A percentile compares a stretch with the other conserved stretches of the same genome.
These are phyloP conservation scores for Barnettozyma sp. DNA, from an alignment of 805 yeast species.

Conservation along the genomic window DNA sequence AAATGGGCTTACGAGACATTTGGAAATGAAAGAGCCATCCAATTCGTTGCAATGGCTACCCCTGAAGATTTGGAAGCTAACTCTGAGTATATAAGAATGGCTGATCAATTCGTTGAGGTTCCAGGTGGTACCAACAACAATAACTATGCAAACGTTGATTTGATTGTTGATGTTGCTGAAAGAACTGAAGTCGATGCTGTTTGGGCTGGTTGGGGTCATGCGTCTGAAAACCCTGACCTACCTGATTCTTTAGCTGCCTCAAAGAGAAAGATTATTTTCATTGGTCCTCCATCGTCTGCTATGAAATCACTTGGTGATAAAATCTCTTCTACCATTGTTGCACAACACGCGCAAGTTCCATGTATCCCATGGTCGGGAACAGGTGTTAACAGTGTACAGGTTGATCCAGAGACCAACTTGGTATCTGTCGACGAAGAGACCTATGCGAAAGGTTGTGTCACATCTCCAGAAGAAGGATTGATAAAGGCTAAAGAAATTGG, in stretches of 20 bases:
- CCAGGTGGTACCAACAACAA: conserved; percentile 99
- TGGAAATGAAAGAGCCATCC: conserved; percentile 89
- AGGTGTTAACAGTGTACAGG: conserved; percentile 76
- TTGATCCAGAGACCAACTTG: conserved; percentile 63
- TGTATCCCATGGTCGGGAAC: conserved; percentile 99
- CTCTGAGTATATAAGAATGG: conserved; percentile 98
- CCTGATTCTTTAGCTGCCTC: conserved; percentile 95
- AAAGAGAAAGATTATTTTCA: conserved; percentile 81
- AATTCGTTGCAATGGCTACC: conserved; percentile 97
- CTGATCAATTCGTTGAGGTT: conserved; percentile 95
- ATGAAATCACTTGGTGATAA: conserved; percentile 99
- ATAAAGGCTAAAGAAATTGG: conserved; percentile 81
- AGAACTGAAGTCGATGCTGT: conserved; percentile 96
- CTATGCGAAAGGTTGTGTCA: conserved; percentile 84
- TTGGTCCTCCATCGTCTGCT: conserved; percentile 99
- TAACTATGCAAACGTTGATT: conserved; percentile 95
- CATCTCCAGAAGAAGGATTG: conserved; percentile 83
- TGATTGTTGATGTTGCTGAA: conserved; percentile 95
- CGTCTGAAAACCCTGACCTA: conserved; percentile 93
- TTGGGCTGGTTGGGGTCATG: conserved; percentile 99
- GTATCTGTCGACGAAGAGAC: conserved; percentile 85
- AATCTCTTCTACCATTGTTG: conserved; percentile 95
- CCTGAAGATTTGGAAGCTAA: conserved; percentile 98
- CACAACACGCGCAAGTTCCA: conserved; percentile 97
- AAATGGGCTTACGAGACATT: conserved; percentile 99